Base-by-base conservation (phyloP, 306 rosid species). In the Prunus padus region DNA sequence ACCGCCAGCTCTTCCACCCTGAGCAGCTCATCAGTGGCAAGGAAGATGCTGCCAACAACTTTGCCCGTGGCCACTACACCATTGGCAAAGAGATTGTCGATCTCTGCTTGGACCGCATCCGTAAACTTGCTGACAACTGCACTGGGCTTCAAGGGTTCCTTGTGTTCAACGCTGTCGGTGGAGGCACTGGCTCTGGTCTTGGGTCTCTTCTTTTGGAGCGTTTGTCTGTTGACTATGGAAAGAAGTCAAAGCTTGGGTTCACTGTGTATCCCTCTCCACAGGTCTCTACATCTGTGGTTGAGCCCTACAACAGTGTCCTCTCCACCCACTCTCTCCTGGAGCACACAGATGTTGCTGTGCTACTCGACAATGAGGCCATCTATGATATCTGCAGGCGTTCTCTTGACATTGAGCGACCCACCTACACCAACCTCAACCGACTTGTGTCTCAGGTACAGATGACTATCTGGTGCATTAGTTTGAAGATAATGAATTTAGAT, bases 41-140 rank as follows among this genome's bases (percentile, higher is more conserved):
- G 79, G 98, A 93, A 67, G 98, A 93, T 82, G 98, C 98, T 16
- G 98, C 98, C 81, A 93, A 93, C 88, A 91, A 93, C 89, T 93
- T 93, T 77, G 98, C 98, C 83, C 95, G 98, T 71, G 98, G 98
- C 52, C 98, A 91, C 77, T 93, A 91, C 42, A 91, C 98, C 89
- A 91, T 93, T 84, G 98, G 98, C 65, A 93, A 93, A 72, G 98
- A 93, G 86, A 93, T 93, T 40, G 97, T 91, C 50, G 98, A 93
- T 83, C 89, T 93, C 60, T 93, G 97, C 62, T 85, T 93, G 88
- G 98, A 93, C 84, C 98, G 97, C 37, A 91, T 93, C 83, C 70
- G 98, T 62, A 93, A 93, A 79, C 93, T 93, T 9, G 98, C 98
- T 76, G 98, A 91, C 70, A 91, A 93, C 87, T 91, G 98, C 79